Conservation (phyloP, 1,284 basidiomycete species). For the Ceratobasidium sp. region DNA sequence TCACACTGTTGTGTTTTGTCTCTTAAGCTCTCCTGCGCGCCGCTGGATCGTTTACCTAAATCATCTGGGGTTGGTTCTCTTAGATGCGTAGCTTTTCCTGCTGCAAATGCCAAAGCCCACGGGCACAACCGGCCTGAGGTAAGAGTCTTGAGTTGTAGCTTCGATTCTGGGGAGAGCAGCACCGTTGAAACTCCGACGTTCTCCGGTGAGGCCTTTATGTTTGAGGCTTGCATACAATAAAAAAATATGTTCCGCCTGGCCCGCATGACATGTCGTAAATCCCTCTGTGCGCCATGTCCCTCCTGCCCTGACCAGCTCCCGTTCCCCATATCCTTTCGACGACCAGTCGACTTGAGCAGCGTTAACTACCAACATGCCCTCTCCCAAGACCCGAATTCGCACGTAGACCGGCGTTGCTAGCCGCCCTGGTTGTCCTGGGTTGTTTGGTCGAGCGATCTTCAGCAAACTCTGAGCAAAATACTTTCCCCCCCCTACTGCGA, state of each 20-base stretch:
- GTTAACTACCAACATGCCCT: background rate
- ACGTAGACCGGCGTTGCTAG: conserved; percentile 8
- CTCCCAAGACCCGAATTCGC: background rate
- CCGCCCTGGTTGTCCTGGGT: background rate
- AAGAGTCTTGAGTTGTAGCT: background rate
- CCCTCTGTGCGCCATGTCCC: background rate
- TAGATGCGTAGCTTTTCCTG: background rate
- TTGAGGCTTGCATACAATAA: conserved; percentile 13
- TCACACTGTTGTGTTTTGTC: background rate
- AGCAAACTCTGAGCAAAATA: conserved; percentile 1
- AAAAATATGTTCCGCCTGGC: background rate
- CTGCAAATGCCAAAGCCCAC: background rate
- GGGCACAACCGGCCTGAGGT: conserved; percentile 6
- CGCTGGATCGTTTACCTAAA: conserved; percentile 19
- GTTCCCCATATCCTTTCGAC: background rate
- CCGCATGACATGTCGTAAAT: background rate
- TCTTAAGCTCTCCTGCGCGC: background rate
- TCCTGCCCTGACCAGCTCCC: background rate
- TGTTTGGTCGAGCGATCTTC: conserved; percentile 16
- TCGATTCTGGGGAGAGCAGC: background rate
- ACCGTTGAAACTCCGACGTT: conserved; percentile 19
- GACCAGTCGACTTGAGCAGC: background rate
- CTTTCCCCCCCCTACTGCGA: background rate
- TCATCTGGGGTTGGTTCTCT: background rate
- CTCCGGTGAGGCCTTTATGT: conserved; percentile 8